Percentiles rank a stretch among this genome's conserved stretches.
Conservation (phyloP, 2,329 filamentous ascomycete genomes). For the Chrysoporthe puriensis region DNA sequence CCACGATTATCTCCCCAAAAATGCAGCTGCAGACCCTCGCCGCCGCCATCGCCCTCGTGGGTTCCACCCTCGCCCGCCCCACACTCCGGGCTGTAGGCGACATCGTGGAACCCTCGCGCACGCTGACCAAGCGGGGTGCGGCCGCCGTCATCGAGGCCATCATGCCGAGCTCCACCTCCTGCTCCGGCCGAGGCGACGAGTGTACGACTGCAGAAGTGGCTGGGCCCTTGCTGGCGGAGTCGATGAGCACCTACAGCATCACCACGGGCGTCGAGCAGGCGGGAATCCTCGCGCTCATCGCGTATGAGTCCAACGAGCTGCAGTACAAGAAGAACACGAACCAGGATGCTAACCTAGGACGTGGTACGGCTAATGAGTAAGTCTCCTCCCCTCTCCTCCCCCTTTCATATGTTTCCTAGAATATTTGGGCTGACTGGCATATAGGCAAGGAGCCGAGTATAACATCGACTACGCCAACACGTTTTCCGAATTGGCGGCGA, state of each 20-base stretch:
- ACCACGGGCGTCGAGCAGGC: conserved; percentile 63
- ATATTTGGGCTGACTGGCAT: background rate
- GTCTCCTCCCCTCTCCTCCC: background rate
- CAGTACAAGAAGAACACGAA: conserved; percentile 71
- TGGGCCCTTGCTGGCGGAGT: conserved; percentile 57
- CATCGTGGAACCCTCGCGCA: conserved; percentile 12
- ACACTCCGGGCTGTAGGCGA: conserved; percentile 14
- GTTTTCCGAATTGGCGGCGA: conserved; percentile 43
- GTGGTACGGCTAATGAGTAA: conserved; percentile 56
- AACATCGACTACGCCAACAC: conserved; percentile 53
- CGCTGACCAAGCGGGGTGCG: conserved; percentile 34
- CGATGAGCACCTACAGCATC: conserved; percentile 63
- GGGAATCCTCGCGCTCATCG: conserved; percentile 70
- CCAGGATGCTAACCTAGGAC: conserved; percentile 51
- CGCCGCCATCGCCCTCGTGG: conserved; percentile 35
- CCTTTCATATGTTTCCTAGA: background rate
- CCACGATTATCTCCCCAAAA: conserved; percentile 12
- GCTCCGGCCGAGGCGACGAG: conserved; percentile 55
- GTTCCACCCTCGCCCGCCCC: conserved; percentile 34
- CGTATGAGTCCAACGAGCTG: conserved; percentile 72
- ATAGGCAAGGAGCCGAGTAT: conserved; percentile 40
- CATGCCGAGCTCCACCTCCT: conserved; percentile 59
- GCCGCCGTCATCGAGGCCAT: conserved; percentile 52
- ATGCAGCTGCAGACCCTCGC: conserved; percentile 38
- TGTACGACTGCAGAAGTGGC: conserved; percentile 69